Evolutionary conservation across 345 rosid species (phyloP), one percentile per base, ranked within the genome.

Genomic region (Salix exigua): DNA sequence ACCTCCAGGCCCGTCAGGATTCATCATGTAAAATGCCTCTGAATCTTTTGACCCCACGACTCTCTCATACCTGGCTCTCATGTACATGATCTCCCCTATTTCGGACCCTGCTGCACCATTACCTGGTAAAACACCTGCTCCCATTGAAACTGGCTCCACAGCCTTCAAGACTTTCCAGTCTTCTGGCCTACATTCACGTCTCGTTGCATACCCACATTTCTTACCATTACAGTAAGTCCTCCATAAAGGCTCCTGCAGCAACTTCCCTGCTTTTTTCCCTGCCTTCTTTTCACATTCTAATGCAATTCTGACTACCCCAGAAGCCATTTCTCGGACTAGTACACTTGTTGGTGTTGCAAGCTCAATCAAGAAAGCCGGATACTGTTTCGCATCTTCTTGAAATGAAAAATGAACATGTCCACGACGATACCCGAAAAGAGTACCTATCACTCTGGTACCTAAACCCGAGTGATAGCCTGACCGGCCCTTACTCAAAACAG

Each of bases 11-110:
- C 89, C 91, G 66, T 90, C 97, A 38, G 96, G 99, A 83, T 88
- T 95, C 91, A 95, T 83, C 99, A 95, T 95, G 82, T 95, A 91
- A 76, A 92, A 95, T 7, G 99, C 97, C 71, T 95, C 97, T 4
- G 98, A 94, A 74, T 94, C 95, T 80, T 83, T 90, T 6, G 97
- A 93, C 28, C 99, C 99, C 0, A 88, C 89, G 60, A 95, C 99
- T 82, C 99, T 81, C 85, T 95, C 97, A 66, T 93, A 93, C 81
- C 92, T 83, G 60, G 99, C 96, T 87, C 99, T 89, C 97, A 96
- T 91, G 76, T 93, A 91, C 98, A 93, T 96, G 80, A 93, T 84
- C 86, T 93, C 99, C 6, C 98, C 99, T 28, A 13, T 16, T n/a
- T 84, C 93, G 71, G 88, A 78, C 86, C 88, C 87, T 23, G 18